Evolutionary conservation across 371 early-diverging fungal species (phyloP).

Genomic region (Funneliformis caledonium): DNA sequence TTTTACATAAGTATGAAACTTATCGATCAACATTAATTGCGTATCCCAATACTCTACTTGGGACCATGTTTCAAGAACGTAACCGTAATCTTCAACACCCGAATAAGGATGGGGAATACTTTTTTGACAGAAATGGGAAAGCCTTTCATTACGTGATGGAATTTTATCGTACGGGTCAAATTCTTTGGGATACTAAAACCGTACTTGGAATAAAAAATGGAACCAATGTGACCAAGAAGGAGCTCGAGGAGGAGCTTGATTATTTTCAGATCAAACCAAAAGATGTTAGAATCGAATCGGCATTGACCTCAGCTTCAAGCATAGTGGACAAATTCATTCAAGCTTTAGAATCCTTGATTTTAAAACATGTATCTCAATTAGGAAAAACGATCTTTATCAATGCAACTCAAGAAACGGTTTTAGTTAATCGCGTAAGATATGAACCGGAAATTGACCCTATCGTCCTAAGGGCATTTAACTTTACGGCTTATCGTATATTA

Average conservation of each 20-base stretch:
- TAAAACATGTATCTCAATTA: background rate
- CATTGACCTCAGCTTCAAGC: background rate
- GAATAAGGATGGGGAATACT: constrained; percentile 13
- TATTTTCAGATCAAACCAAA: constrained; percentile 22
- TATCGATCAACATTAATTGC: constrained; percentile 20
- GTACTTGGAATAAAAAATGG: background rate
- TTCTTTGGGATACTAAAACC: background rate
- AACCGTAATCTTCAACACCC: background rate
- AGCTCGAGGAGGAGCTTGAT: constrained; percentile 20
- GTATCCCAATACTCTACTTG: constrained; percentile 25
- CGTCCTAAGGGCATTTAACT: background rate
- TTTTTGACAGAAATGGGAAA: constrained; percentile 14
- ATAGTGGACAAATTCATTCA: background rate
- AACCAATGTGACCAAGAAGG: background rate
- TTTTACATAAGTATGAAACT: constrained; percentile 19
- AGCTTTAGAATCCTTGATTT: background rate
- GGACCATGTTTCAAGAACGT: constrained; percentile 25
- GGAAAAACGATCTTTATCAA: background rate
- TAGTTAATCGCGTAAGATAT: background rate
- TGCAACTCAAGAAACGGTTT: background rate
- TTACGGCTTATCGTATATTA: background rate
- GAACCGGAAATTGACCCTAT: background rate
- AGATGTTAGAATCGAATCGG: background rate
- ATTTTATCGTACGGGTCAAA: constrained; percentile 27
- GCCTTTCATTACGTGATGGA: constrained; percentile 28